phyloP scores from a whole-genome alignment of 2,329 filamentous ascomycete species.

The Coniella vitis region DNA sequence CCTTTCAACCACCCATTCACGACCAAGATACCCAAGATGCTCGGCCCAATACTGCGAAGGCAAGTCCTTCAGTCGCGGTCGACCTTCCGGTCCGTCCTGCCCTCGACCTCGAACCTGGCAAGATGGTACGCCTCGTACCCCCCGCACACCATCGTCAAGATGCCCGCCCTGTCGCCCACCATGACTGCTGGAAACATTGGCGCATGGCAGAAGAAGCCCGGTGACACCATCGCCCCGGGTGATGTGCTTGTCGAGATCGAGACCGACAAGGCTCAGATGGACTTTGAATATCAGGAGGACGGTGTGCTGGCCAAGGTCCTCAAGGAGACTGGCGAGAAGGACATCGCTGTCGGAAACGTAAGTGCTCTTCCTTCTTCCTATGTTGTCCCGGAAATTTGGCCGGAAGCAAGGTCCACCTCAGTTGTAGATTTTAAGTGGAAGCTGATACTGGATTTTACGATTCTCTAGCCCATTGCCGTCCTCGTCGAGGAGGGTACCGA shows the following conservation, averaged over 20 bases:
- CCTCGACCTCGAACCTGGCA: slow-evolving; percentile 48
- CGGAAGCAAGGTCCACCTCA: not conserved
- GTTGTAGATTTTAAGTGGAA: not conserved
- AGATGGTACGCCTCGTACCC: slow-evolving; percentile 79
- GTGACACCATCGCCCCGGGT: slow-evolving; percentile 79
- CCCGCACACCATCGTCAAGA: slow-evolving; percentile 89
- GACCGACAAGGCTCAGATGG: slow-evolving; percentile 99
- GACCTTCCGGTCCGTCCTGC: slow-evolving; percentile 44
- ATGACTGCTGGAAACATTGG: slow-evolving; percentile 98
- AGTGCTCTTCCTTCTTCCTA: slow-evolving; percentile 33
- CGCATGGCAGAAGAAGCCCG: slow-evolving; percentile 94
- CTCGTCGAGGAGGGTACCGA: slow-evolving; percentile 89
- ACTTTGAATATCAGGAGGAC: slow-evolving; percentile 99
- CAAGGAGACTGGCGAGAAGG: slow-evolving; percentile 88
- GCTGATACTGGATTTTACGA: slow-evolving; percentile 2
- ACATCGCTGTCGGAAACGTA: slow-evolving; percentile 90
- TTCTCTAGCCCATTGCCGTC: slow-evolving; percentile 79
- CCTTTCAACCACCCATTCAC: not conserved
- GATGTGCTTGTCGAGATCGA: slow-evolving; percentile 98
- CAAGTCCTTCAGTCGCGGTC: slow-evolving; percentile 48
- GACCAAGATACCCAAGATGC: slow-evolving; percentile 38
- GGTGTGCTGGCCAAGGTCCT: slow-evolving; percentile 91
- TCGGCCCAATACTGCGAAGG: slow-evolving; percentile 58
- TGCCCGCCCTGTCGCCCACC: slow-evolving; percentile 95
- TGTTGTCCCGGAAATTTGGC: slow-evolving; percentile 14